phyloP scores from a whole-genome alignment of 73 alveolate species.

The Paramecium tetraurelia region DNA sequence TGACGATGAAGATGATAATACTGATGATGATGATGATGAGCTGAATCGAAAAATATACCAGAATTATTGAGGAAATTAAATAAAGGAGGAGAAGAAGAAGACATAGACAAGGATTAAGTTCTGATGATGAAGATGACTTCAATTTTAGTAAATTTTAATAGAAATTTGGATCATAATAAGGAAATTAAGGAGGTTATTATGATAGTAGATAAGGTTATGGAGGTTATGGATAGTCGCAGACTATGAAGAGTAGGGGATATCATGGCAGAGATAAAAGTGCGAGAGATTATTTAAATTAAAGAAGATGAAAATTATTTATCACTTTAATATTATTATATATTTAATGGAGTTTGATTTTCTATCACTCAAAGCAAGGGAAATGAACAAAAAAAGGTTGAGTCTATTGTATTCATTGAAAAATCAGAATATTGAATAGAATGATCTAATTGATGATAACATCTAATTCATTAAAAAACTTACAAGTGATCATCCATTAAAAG shows the following conservation, averaged over 20 bases:
- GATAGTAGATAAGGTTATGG: background rate
- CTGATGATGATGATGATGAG: background rate
- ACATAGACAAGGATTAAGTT: background rate
- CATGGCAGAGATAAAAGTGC: background rate
- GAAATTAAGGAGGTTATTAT: background rate
- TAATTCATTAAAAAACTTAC: background rate
- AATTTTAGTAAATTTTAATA: background rate
- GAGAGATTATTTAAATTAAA: background rate
- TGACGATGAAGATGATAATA: background rate
- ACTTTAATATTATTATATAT: background rate
- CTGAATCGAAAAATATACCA: background rate
- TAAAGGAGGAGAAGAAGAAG: slow-evolving; percentile 7
- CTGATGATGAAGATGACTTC: background rate
- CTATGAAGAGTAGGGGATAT: background rate
- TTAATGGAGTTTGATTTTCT: background rate
- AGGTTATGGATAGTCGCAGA: background rate
- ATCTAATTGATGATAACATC: background rate
- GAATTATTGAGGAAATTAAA: background rate
- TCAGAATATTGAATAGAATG: background rate
- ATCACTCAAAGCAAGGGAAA: background rate
- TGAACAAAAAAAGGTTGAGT: background rate
- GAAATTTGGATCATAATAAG: background rate
- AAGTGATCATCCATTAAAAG: background rate
- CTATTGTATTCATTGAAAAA: background rate
- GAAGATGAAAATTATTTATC: background rate